Conservation (phyloP, 2,329 filamentous ascomycete species). For the Colletotrichum sp. region DNA sequence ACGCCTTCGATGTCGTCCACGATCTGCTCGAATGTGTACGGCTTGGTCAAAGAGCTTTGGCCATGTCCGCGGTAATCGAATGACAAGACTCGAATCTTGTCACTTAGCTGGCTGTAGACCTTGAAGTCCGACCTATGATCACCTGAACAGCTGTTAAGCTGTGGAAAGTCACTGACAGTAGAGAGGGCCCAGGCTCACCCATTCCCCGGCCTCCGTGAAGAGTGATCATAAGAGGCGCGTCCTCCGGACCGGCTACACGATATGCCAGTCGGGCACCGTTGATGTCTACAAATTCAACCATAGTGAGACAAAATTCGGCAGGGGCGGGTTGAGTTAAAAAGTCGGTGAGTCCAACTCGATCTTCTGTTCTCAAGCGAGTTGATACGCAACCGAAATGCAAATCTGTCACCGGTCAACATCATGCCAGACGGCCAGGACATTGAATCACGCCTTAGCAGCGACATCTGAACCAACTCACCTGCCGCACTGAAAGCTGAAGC, state of each 20-base stretch:
- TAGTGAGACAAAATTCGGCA: accelerated
- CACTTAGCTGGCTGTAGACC: conserved; percentile 32
- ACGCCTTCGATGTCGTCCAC: conserved; percentile 41
- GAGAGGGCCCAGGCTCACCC: conserved; percentile 23
- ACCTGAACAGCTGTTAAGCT: conserved; percentile 22
- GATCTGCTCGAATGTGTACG: conserved; percentile 40
- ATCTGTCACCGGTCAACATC: neutral
- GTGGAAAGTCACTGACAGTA: accelerated
- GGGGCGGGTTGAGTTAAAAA: neutral
- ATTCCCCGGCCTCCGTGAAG: conserved; percentile 42
- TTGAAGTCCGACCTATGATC: conserved; percentile 38
- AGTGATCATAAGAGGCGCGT: conserved; percentile 38
- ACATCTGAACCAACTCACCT: neutral
- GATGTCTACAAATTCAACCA: conserved; percentile 31
- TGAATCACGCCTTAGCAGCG: accelerated
- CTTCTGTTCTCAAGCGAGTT: accelerated
- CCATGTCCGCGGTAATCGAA: conserved; percentile 43
- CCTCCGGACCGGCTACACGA: conserved; percentile 30
- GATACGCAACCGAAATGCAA: neutral
- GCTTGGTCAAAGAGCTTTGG: conserved; percentile 35
- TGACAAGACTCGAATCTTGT: conserved; percentile 34
- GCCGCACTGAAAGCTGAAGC: neutral
- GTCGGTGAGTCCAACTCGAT: neutral
- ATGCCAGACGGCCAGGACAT: neutral
- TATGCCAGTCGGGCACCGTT: conserved; percentile 39